phyloP scores from a whole-genome alignment of 2,329 filamentous ascomycete species.

The Penicillium polonicum region DNA sequence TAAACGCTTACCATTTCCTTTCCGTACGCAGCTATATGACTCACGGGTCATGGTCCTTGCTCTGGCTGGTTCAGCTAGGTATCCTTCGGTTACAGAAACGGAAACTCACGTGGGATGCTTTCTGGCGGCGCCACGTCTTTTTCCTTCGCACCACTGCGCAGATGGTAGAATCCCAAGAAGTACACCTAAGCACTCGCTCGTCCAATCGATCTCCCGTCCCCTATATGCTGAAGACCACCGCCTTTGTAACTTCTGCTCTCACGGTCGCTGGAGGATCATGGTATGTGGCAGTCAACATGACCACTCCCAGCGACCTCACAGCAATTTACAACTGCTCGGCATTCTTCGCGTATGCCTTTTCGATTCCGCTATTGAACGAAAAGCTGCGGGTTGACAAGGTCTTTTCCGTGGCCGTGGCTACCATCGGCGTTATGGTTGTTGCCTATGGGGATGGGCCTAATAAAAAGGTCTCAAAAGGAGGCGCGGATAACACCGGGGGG shows the following conservation, averaged over 20 bases:
- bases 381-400: constrained; percentile 81
- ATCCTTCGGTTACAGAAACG: constrained; percentile 78
- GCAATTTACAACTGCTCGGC: constrained; percentile 99
- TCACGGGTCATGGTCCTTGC: constrained; percentile 85
- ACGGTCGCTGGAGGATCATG: constrained; percentile 90
- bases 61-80: constrained; percentile 83
- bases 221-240: constrained; percentile 78
- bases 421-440: constrained; percentile 86
- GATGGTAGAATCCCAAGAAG: constrained; percentile 80
- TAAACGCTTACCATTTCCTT: constrained; percentile 17
- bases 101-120: constrained; percentile 73
- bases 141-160: constrained; percentile 66
- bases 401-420: constrained; percentile 80
- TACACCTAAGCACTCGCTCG: constrained; percentile 57
- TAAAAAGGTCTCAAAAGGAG: constrained; percentile 48
- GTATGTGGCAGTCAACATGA: constrained; percentile 94
- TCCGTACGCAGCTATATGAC: constrained; percentile 66
- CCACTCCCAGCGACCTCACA: constrained; percentile 87
- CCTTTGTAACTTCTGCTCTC: constrained; percentile 77
- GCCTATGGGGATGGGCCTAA: constrained; percentile 79
- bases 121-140: constrained; percentile 74
- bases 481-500: constrained; percentile 48
- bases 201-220: constrained; percentile 53
- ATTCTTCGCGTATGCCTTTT: constrained; percentile 98
- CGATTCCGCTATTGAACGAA: constrained; percentile 83